Base-by-base conservation (phyloP, 2,329 filamentous ascomycete species). In the Alternaria triticimaculans region DNA sequence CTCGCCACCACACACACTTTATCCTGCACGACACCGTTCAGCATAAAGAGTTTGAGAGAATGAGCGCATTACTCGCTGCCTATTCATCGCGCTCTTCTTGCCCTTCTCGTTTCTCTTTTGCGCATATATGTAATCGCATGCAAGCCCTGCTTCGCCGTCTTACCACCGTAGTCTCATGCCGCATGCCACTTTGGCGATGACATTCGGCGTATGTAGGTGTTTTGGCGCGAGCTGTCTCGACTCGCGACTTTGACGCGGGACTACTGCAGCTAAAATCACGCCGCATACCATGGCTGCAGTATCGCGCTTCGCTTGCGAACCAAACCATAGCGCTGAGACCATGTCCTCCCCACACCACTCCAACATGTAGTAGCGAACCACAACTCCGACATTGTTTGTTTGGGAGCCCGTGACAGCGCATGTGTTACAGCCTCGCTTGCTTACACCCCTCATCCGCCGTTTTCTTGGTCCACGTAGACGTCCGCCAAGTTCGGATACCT, bases 401-500 rank as follows among this genome's bases (percentile, higher is more conserved):
- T 60, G 50, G 45, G 44, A 60, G 46, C 44, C 53, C 55, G 60
- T 20, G 26, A 37, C 56, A 55, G 55, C 58, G 56, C 57, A 63
- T 58, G 48, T 41, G 61, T 57, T 49, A 58, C 53, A 55, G 28
- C 41, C 55, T 60, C 55, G 62, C 50, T 30, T 37, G 23, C 51
- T 51, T 20, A 41, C 44, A 55, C 44, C 18, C 50, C 61, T 70
- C 65, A 70, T 67, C 72, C 64, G 23, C 62, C 65, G 48, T 72
- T 58, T 46, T 59, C 67, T 72, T 73, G 70, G 60, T 77, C 74
- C 70, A 72, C 76, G 73, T 77, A 75, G 45, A 86, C 66, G 25
- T 86, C 84, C 20, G 79, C 78, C 26, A 89, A 76, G 76, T 96
- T 92, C 4, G 95, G 93, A 81, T 97, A 98, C 76, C 96, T 86